Evolutionary conservation across 108 stramenopile species (phyloP).

Genomic region (Cylindrotheca closterium): DNA sequence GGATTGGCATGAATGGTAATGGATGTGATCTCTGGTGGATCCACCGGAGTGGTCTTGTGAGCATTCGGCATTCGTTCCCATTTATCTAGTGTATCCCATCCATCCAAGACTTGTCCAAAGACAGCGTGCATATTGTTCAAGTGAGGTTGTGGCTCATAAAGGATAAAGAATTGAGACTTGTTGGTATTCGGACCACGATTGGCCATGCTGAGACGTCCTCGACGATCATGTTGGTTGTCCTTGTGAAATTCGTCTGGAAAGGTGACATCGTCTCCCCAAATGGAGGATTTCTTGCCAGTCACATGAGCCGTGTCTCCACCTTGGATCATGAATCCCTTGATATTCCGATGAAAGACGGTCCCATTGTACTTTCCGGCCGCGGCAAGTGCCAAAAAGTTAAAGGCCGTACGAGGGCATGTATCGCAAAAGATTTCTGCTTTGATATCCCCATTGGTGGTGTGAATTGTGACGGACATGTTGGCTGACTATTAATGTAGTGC

Average conservation of each 20-base stretch:
- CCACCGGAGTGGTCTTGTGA: slow-evolving; percentile 78
- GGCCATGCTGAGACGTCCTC: slow-evolving; percentile 93
- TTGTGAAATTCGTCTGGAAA: slow-evolving; percentile 96
- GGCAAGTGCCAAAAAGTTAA: slow-evolving; percentile 90
- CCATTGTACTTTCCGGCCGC: slow-evolving; percentile 91
- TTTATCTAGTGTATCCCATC: slow-evolving; percentile 93
- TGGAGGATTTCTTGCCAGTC: slow-evolving; percentile 85
- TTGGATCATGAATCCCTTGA: slow-evolving; percentile 96
- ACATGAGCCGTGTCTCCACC: slow-evolving; percentile 51
- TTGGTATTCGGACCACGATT: slow-evolving; percentile 93
- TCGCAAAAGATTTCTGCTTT: slow-evolving; percentile 97
- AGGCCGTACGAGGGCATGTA: slow-evolving; percentile 87
- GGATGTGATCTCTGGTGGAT: slow-evolving; percentile 80
- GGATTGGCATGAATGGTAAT: slow-evolving; percentile 98
- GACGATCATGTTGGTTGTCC: slow-evolving; percentile 81
- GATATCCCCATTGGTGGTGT: slow-evolving; percentile 90
- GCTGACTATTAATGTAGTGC: too few species aligned
- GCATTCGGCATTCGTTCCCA: slow-evolving; percentile 92
- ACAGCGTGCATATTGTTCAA: slow-evolving; percentile 95
- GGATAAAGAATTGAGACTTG: slow-evolving; percentile 93
- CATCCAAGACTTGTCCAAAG: slow-evolving; percentile 93
- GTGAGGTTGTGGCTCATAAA: slow-evolving; percentile 91
- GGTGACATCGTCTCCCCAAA: slow-evolving; percentile 87
- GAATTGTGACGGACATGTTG: slow-evolving; percentile 93
- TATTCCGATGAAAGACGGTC: slow-evolving; percentile 94